Conservation (phyloP, 1,284 basidiomycete genomes). For the Puccinia triticina region DNA sequence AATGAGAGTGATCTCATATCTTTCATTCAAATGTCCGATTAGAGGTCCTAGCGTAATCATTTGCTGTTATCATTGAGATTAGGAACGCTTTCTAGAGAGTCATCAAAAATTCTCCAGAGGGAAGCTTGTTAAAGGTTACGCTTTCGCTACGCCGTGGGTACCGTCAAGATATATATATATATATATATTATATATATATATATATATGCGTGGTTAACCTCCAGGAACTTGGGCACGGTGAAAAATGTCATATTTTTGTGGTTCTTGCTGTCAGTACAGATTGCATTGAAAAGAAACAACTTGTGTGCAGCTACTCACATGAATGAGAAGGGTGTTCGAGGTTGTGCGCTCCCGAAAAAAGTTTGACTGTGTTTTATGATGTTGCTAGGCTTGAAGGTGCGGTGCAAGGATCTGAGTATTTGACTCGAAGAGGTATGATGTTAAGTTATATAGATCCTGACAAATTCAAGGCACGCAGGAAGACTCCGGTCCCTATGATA, state of each 20-base stretch:
- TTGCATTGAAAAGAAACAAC: background rate
- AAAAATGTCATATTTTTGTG: background rate
- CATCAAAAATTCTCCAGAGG: background rate
- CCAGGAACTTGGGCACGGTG: background rate
- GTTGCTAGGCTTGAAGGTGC: background rate
- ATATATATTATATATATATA: too few relatives aligned
- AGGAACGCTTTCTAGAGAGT: background rate
- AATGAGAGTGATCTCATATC: conserved; percentile 34
- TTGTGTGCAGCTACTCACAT: background rate
- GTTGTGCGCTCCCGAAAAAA: background rate
- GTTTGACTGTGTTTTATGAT: background rate
- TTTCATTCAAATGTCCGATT: conserved; percentile 22
- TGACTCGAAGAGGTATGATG: background rate
- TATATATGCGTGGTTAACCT: background rate
- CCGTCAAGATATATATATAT: too few relatives aligned
- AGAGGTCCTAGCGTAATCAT: background rate
- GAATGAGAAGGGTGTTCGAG: conserved; percentile 14
- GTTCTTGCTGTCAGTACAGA: background rate
- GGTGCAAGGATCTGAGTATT: background rate
- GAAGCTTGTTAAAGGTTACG: background rate
- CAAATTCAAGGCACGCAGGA: background rate
- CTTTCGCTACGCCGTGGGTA: background rate
- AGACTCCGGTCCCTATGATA: conserved; percentile 8
- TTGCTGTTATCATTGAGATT: conserved; percentile 13
- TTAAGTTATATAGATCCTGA: too few relatives aligned